Conservation (phyloP, 805 yeast genomes). For the Myxozyma geophila region DNA sequence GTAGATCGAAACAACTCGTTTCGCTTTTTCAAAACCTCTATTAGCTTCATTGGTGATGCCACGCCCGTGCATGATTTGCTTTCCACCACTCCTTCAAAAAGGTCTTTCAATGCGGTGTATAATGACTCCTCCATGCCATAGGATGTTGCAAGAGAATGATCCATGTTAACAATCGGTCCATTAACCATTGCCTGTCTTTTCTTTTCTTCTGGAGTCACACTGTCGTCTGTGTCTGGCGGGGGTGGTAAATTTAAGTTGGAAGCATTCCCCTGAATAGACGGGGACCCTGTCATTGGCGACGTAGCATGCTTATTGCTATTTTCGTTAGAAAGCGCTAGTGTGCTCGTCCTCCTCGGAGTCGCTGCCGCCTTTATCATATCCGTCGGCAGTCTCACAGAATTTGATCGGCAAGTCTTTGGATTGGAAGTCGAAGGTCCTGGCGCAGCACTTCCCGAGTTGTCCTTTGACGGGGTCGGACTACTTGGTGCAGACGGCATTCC, state of each 20-base stretch:
- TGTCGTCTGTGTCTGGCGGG: constrained; percentile 22
- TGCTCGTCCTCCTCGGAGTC: constrained; percentile 12
- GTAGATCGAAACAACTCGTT: constrained; percentile 84
- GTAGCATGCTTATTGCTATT: neutral
- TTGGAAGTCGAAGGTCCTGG: neutral
- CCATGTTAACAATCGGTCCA: constrained; percentile 66
- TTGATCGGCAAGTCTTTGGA: neutral
- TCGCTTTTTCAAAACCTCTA: constrained; percentile 76
- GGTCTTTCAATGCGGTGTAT: constrained; percentile 75
- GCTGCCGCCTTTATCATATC: constrained; percentile 16
- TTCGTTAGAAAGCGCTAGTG: neutral
- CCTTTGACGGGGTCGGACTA: neutral
- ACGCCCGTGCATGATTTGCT: constrained; percentile 73
- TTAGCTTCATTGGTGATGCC: constrained; percentile 76
- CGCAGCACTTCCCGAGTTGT: neutral
- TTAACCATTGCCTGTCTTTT: constrained; percentile 22
- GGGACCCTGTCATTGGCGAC: neutral
- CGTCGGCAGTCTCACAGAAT: constrained; percentile 21
- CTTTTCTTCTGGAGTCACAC: constrained; percentile 34
- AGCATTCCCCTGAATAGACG: neutral
- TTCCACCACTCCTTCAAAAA: constrained; percentile 83
- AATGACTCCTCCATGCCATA: constrained; percentile 58
- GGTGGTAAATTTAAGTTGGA: neutral
- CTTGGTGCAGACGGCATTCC: constrained; percentile 4
- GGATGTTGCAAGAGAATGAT: constrained; percentile 60